Conservation (phyloP, 2,329 filamentous ascomycete genomes). For the Botryosphaeria dothidea region DNA sequence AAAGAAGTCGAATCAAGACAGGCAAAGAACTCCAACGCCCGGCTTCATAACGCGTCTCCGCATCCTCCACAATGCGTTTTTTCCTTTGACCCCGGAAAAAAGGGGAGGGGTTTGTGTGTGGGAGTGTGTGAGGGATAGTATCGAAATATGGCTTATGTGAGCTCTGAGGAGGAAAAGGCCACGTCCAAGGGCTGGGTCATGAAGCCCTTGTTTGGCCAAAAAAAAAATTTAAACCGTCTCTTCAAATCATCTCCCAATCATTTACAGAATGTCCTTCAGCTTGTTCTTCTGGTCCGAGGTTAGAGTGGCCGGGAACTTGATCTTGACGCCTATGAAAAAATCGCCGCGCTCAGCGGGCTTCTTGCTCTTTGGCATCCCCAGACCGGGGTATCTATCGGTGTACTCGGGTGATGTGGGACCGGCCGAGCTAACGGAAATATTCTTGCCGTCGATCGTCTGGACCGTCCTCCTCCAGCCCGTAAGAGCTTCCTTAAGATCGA, state of each 20-base stretch:
- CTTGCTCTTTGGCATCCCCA: constrained; percentile 96
- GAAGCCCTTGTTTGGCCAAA: background rate
- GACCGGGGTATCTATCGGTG: constrained; percentile 75
- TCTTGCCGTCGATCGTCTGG: constrained; percentile 87
- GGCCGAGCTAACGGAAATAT: constrained; percentile 73
- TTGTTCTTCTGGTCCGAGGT: constrained; percentile 77
- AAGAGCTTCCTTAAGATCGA: constrained; percentile 89
- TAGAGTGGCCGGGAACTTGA: constrained; percentile 83
- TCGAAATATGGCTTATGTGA: background rate
- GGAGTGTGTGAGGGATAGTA: background rate
- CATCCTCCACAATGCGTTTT: background rate
- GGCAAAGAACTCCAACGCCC: constrained; percentile 7
- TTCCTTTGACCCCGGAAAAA: background rate
- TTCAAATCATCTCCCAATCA: background rate
- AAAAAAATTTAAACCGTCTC: background rate
- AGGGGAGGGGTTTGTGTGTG: background rate
- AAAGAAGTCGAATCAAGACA: background rate
- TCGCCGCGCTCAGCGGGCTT: constrained; percentile 82
- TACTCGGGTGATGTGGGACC: constrained; percentile 86
- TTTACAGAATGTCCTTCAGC: constrained; percentile 73
- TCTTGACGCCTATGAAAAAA: constrained; percentile 85
- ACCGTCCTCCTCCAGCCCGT: constrained; percentile 94
- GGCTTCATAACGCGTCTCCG: constrained; percentile 4
- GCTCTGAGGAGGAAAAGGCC: background rate
- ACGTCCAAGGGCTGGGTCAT: background rate